Evolutionary conservation across 371 early-diverging fungal species (phyloP).

Genomic region (Chytridium lagenaria): DNA sequence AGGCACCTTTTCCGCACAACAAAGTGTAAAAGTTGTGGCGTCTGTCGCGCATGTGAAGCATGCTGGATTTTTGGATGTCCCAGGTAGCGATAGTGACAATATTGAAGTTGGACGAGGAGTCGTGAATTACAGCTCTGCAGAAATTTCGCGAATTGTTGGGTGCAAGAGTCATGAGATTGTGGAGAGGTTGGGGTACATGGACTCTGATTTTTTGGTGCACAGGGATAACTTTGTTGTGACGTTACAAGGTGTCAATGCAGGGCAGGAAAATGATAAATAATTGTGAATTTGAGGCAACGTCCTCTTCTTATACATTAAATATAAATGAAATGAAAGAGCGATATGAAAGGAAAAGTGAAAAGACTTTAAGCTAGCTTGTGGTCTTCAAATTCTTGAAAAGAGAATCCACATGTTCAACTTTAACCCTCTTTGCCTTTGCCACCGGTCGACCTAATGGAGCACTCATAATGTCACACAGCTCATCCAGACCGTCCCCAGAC

Average conservation of each 20-base stretch:
- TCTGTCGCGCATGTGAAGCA: not conserved
- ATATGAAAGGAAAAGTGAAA: no score
- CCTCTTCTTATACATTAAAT: no score
- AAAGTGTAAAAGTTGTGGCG: conserved; percentile 76
- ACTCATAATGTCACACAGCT: not conserved
- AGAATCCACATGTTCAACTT: not conserved
- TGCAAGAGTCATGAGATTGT: conserved; percentile 77
- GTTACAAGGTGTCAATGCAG: no score
- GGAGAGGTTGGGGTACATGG: conserved; percentile 84
- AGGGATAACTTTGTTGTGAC: conserved; percentile 78
- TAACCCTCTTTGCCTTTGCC: not conserved
- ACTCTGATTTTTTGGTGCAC: conserved; percentile 84
- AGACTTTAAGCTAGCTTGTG: no score
- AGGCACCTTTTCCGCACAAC: conserved; percentile 84
- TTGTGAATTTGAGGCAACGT: no score
- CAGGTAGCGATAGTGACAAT: conserved; percentile 24
- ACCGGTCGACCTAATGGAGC: not conserved
- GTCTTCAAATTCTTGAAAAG: not conserved
- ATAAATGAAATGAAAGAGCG: no score
- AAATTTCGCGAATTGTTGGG: conserved; percentile 84
- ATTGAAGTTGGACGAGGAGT: conserved; percentile 88
- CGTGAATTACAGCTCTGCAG: conserved; percentile 84
- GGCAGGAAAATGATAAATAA: no score
- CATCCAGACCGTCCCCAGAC: not conserved
- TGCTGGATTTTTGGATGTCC: not conserved